Evolutionary conservation across 352 stramenopile genomes (phyloP), one percentile per base, ranked within the genome.

Genomic region (Thalassiosira exigua): DNA sequence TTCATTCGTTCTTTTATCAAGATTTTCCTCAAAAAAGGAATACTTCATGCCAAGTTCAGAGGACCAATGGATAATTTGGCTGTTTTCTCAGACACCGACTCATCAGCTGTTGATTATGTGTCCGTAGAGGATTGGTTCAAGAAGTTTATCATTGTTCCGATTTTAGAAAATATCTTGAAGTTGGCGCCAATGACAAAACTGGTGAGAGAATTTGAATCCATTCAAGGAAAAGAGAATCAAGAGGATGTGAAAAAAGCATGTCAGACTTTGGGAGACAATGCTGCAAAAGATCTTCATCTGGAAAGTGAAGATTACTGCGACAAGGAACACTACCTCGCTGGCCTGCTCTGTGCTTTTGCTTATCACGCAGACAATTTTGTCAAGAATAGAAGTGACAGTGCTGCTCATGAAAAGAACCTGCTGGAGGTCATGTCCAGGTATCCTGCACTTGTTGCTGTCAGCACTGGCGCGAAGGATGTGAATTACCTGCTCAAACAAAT

Each of bases 41-140:
- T 46, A 17, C 36, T 46, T 46, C 36, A 46, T 46, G 36, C 36
- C 36, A 46, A 46, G 7, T 46, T 46, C 36, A 9, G 36, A 46
- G 36, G 36, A 46, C 36, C 36, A 46, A 46, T 46, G 7, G 36
- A 17, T 17, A 46, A 46, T 46, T 46, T 60, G 52, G 52, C n/a
- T 60, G 52, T 60, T 32, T 60, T 60, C n/a, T 60, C 52, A 33
- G 52, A 60, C 52, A 60, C 26, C 3, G 52, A 60, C 21, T 39
- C 21, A 17, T 39, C 26, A 32, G 52, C 36, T 32, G 52, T 60
- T 32, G 32, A 24, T 39, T 36, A 33, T 60, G 7, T 9, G n/a
- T 60, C 52, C 36, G 21, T 60, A 39, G 52, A 24, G 52, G 32
- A 24, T 32, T 60, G 52, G 52, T 60, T 60, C 52, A 60, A 60